phyloP scores from a whole-genome alignment of 108 stramenopile species.

The Discostella stelligeroides region DNA sequence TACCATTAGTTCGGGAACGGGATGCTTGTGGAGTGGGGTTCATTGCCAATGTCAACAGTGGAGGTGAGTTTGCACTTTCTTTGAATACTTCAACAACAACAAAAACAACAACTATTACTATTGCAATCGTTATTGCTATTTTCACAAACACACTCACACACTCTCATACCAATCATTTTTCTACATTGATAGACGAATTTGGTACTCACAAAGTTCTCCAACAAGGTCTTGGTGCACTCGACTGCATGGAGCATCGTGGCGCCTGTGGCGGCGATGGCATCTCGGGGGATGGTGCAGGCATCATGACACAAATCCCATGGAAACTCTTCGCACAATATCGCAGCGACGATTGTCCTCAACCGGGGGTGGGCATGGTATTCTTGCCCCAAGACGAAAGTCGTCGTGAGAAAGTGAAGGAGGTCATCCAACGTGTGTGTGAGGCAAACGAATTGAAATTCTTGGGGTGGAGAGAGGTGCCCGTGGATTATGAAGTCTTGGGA shows the following conservation, averaged over 20 bases:
- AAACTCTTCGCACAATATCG: constrained; percentile 76
- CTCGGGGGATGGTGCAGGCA: constrained; percentile 94
- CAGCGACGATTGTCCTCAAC: constrained; percentile 67
- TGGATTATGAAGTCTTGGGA: constrained; percentile 72
- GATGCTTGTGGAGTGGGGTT: constrained; percentile 99
- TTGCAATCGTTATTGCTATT: too few species aligned
- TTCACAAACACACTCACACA: too few species aligned
- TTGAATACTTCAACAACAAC: too few species aligned
- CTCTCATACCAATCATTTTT: too few species aligned
- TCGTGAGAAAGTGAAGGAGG: constrained; percentile 66
- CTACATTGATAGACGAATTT: constrained; percentile 53
- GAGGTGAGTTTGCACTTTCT: constrained; percentile 63
- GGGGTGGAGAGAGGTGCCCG: constrained; percentile 91
- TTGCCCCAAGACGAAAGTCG: constrained; percentile 80
- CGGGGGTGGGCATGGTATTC: constrained; percentile 94
- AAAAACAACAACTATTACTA: too few species aligned
- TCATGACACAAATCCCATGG: constrained; percentile 97
- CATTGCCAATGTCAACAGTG: constrained; percentile 80
- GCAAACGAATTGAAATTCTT: constrained; percentile 86
- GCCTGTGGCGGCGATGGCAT: constrained; percentile 85
- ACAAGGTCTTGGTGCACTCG: constrained; percentile 77
- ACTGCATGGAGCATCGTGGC: constrained; percentile 89
- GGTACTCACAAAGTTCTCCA: constrained; percentile 77
- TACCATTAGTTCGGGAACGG: constrained; percentile 83
- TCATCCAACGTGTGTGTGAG: constrained; percentile 82